Base-by-base conservation (phyloP, 495 filamentous ascomycete genomes). In the Cercophora newfieldiana region DNA sequence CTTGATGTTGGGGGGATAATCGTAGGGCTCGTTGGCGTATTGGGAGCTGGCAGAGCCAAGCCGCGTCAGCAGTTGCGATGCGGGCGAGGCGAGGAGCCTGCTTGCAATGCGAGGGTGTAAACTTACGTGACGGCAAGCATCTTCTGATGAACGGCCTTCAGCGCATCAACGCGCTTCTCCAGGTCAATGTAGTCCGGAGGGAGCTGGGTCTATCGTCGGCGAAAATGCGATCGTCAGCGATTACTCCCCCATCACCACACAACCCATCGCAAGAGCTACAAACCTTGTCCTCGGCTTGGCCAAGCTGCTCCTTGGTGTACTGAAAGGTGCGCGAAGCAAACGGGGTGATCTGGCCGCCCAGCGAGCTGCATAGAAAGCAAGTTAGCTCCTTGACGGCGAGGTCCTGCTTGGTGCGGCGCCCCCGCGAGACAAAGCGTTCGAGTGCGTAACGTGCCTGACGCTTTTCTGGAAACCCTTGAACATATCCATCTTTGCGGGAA, bases 1-100 rank as follows among this genome's bases (percentile, higher is more conserved):
- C 79, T 94, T 93, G 76, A 97, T 91, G 81, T 99, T 99, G 78
- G 93, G 89, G n/a, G 95, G 95, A 79, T 99, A 99, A 81, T 99
- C 95, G 80, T 99, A 99, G 71, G 94, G 86, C 86, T 99, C 95
- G 79, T 94, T 89, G 28, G 91, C 88, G 81, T 97, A 99, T 83
- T 97, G 94, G 61, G 92, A 93, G 67, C 94, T 97, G 73, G 61
- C 50, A 28, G 25, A 19, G 16, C 25, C n/a, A 25, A 8, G 28
- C 37, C n/a, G 30, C 51, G 50, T 49, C 33, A 44, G 60, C 25
- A 22, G n/a, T 10, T 31, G 21, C 57, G 3, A 30, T 47, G 19
- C 19, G 25, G 7, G 3, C 1, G 2, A 7, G 19, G 19, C 7
- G 50, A 25, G 33, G 7, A 24, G 65, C 8, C 12, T n/a, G 12